These are phyloP conservation scores for Umbelopsis sp. DNA, from an alignment of 192 early-diverging fungal genomes.

Conservation along the genomic window DNA sequence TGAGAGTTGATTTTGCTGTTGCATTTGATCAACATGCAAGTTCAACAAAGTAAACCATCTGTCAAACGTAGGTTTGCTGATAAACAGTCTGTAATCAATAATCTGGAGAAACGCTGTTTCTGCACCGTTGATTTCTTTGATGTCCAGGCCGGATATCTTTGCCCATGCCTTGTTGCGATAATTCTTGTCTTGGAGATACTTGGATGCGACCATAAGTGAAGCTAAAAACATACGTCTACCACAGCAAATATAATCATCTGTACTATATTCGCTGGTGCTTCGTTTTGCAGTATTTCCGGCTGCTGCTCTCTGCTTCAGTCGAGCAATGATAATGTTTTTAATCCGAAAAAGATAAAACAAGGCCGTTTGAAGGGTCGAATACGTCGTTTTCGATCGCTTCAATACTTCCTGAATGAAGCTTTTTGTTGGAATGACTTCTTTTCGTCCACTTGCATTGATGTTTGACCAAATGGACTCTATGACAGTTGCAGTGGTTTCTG, in stretches of 20 bases:
- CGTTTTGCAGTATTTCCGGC: constrained; percentile 26
- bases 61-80: constrained; percentile 58
- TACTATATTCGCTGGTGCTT: constrained; percentile 23
- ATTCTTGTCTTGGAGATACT: constrained; percentile 82
- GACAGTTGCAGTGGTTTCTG: constrained; percentile 63
- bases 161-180: constrained; percentile 87
- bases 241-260: constrained; percentile 59
- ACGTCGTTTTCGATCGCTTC: constrained; percentile 67
- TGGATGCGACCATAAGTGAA: constrained; percentile 82
- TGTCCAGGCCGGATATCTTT: constrained; percentile 76
- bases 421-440: constrained; percentile 52
- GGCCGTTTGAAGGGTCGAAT: constrained; percentile 71
- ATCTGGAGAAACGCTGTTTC: constrained; percentile 77
- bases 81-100: constrained; percentile 76
- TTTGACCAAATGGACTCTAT: constrained; percentile 62
- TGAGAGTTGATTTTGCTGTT: constrained; percentile 16
- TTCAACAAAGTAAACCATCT: constrained; percentile 59
- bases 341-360: constrained; percentile 69
- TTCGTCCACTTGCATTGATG: constrained; percentile 32
- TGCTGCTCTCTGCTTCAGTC: constrained; percentile 37
- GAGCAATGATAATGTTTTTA: constrained; percentile 43
- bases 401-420: constrained; percentile 70
- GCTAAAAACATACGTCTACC: constrained; percentile 84
- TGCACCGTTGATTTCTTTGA: constrained; percentile 77
- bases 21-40: constrained; percentile 12